Conservation (phyloP, 2,329 filamentous ascomycete genomes). For the Arthrobotrys megalospora region DNA sequence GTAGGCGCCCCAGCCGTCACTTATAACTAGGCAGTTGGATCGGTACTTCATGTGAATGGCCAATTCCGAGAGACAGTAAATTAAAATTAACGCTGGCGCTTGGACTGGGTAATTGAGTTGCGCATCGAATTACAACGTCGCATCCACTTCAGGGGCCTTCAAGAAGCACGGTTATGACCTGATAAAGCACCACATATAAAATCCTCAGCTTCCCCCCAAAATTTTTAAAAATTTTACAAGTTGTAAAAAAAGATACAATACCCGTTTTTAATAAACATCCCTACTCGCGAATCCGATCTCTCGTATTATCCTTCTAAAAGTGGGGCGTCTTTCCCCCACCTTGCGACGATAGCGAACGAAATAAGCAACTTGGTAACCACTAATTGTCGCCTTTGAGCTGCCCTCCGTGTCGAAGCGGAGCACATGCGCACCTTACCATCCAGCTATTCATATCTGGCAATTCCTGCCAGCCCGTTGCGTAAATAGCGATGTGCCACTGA, state of each 20-base stretch:
- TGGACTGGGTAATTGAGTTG: constrained; percentile 36
- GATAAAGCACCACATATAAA: constrained; percentile 21
- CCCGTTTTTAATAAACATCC: neutral
- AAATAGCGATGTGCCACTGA: constrained; percentile 22
- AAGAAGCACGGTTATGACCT: constrained; percentile 23
- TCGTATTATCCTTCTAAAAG: constrained; percentile 23
- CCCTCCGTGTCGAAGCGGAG: constrained; percentile 20
- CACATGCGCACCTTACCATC: constrained; percentile 19
- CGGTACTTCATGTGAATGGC: constrained; percentile 26
- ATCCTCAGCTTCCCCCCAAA: constrained; percentile 21
- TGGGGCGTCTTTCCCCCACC: constrained; percentile 28
- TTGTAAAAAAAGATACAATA: constrained; percentile 10
- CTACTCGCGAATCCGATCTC: constrained; percentile 4
- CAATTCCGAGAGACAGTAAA: constrained; percentile 15
- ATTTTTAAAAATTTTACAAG: constrained; percentile 3
- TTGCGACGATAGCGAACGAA: constrained; percentile 16
- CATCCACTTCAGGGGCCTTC: constrained; percentile 30
- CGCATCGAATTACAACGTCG: constrained; percentile 33
- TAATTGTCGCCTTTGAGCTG: constrained; percentile 23
- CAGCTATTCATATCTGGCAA: constrained; percentile 29
- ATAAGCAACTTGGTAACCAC: constrained; percentile 20
- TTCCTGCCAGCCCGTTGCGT: constrained; percentile 29
- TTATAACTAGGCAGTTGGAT: constrained; percentile 17
- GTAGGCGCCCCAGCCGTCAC: constrained; percentile 26
- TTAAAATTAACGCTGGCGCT: constrained; percentile 34